A percentile compares a stretch with the other conserved stretches of the same genome.
Evolutionary conservation across 495 filamentous ascomycete genomes (phyloP).

Genomic region (Xylaria flabelliformis): DNA sequence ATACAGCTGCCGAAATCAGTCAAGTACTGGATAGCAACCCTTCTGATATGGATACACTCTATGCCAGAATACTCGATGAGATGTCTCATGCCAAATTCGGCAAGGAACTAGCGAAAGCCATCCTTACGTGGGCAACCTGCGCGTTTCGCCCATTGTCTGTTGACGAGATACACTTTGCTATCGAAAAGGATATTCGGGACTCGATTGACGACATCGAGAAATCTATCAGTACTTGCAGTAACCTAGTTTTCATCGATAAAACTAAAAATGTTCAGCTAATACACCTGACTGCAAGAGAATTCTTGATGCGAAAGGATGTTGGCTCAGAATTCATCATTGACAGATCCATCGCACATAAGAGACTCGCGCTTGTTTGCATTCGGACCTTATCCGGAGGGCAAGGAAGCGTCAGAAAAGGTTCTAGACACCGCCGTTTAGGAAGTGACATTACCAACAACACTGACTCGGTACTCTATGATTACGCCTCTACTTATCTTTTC

Average conservation of each 20-base stretch:
- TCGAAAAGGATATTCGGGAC: slow-evolving; percentile 28
- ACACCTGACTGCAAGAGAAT: slow-evolving; percentile 29
- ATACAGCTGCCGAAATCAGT: slow-evolving; percentile 40
- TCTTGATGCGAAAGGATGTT: slow-evolving; percentile 6
- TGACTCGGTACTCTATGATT: slow-evolving; percentile 15
- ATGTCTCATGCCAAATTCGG: slow-evolving; percentile 34
- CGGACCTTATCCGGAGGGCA: not conserved
- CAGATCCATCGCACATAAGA: slow-evolving; percentile 12
- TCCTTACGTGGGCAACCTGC: slow-evolving; percentile 40
- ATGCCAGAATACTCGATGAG: slow-evolving; percentile 34
- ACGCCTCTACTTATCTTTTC: slow-evolving; percentile 30
- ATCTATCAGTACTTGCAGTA: slow-evolving; percentile 22
- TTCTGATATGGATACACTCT: slow-evolving; percentile 34
- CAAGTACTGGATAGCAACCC: slow-evolving; percentile 36
- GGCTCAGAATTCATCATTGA: slow-evolving; percentile 19
- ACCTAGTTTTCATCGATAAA: slow-evolving; percentile 27
- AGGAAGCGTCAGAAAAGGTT: not conserved
- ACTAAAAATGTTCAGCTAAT: slow-evolving; percentile 26
- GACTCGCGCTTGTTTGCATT: slow-evolving; percentile 26
- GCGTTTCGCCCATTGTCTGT: slow-evolving; percentile 38
- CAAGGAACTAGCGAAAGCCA: slow-evolving; percentile 33
- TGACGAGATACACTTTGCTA: slow-evolving; percentile 10
- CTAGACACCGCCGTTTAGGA: slow-evolving; percentile 1
- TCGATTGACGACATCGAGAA: slow-evolving; percentile 27
- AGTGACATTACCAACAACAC: not conserved